Percentiles rank a stretch among this genome's conserved stretches.
Evolutionary conservation across 768 basidiomycete species (phyloP).

Genomic region (Tulasnella sp.): DNA sequence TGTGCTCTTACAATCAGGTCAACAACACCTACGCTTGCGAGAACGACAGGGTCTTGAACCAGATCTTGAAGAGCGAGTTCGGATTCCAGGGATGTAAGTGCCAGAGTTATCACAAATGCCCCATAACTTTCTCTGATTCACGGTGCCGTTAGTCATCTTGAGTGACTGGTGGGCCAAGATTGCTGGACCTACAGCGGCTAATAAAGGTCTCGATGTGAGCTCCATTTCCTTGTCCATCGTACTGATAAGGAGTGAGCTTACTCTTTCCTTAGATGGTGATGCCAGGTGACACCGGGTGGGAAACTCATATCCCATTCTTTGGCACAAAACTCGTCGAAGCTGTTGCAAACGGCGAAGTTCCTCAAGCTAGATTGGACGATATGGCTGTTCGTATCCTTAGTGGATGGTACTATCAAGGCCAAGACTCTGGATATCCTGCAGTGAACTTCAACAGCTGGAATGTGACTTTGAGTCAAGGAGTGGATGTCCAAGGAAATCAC

Average conservation of each 20-base stretch:
- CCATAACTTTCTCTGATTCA: neutral
- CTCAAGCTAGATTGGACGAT: conserved; percentile 47
- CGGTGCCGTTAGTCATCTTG: neutral
- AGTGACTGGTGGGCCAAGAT: neutral
- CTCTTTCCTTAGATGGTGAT: neutral
- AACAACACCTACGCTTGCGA: conserved; percentile 19
- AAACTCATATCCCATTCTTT: conserved; percentile 26
- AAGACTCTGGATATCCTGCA: conserved; percentile 50
- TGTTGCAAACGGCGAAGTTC: conserved; percentile 47
- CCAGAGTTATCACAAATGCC: conserved; percentile 23
- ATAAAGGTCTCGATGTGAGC: conserved; percentile 47
- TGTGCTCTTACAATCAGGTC: conserved; percentile 47
- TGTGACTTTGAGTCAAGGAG: conserved; percentile 26
- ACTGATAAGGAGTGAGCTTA: neutral
- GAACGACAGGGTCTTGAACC: conserved; percentile 16
- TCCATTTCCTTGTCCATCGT: conserved; percentile 2
- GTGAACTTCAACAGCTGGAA: conserved; percentile 63
- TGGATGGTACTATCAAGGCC: conserved; percentile 45
- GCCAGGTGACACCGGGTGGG: neutral
- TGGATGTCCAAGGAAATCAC: conserved; percentile 33
- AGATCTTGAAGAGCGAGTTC: conserved; percentile 22
- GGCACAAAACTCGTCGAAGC: conserved; percentile 45
- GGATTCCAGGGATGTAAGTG: conserved; percentile 20
- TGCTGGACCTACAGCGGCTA: conserved; percentile 34
- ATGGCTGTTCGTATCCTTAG: conserved; percentile 63